Percentiles rank a stretch among this genome's conserved stretches.
These are phyloP conservation scores for Mortierella claussenii DNA, from an alignment of 192 early-diverging fungal genomes.

Conservation along the genomic window DNA sequence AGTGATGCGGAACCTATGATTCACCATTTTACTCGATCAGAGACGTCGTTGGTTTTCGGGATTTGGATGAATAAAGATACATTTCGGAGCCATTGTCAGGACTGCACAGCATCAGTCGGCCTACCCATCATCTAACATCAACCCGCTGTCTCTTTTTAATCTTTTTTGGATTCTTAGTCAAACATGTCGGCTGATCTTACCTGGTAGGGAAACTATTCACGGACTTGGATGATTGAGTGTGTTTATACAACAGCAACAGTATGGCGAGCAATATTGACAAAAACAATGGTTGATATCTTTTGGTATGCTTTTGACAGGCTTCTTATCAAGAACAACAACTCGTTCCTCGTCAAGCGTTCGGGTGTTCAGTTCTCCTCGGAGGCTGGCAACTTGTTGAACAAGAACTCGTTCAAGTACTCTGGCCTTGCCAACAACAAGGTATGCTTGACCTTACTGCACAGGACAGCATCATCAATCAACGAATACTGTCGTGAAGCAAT, in stretches of 20 bases:
- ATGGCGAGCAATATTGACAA: constrained; percentile 1
- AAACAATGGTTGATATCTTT: not conserved
- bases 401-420: constrained; percentile 86
- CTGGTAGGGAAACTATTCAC: constrained; percentile 29
- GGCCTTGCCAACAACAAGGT: constrained; percentile 84
- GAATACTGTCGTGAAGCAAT: no score
- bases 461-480: no score
- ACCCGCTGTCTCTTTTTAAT: not conserved
- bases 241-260: not conserved
- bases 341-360: constrained; percentile 85
- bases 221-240: not conserved
- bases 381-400: constrained; percentile 80
- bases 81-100: not conserved
- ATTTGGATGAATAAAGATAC: not conserved
- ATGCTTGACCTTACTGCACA: no score
- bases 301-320: constrained; percentile 35
- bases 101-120: no score
- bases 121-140: not conserved
- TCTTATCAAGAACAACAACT: constrained; percentile 80
- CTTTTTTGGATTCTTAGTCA: constrained; percentile 19
- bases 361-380: constrained; percentile 79
- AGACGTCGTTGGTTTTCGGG: not conserved
- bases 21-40: constrained; percentile 14
- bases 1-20: constrained; percentile 41
- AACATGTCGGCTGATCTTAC: constrained; percentile 58